Evolutionary conservation across 2,329 filamentous ascomycete species (phyloP).

Genomic region (Phialemoniopsis sp.): DNA sequence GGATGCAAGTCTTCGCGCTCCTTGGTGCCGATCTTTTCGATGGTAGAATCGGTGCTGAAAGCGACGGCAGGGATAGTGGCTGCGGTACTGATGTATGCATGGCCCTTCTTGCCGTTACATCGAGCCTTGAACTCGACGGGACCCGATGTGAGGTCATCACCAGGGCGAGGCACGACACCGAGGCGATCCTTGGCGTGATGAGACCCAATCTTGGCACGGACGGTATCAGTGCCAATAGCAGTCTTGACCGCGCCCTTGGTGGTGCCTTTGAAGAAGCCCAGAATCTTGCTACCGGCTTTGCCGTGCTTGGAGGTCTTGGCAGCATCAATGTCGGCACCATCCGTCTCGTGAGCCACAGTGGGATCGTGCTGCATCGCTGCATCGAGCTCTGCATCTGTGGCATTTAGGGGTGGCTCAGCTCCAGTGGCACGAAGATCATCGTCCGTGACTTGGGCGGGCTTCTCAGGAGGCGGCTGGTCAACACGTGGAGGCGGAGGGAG

Average conservation of each 20-base stretch:
- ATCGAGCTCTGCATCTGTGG: slow-evolving; percentile 61
- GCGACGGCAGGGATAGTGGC: slow-evolving; percentile 65
- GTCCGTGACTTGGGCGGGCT: slow-evolving; percentile 33
- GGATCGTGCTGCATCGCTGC: slow-evolving; percentile 50
- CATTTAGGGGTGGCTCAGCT: slow-evolving; percentile 47
- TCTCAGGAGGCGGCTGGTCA: slow-evolving; percentile 26
- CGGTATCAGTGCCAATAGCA: slow-evolving; percentile 64
- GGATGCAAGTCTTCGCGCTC: slow-evolving; percentile 53
- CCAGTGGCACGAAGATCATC: slow-evolving; percentile 45
- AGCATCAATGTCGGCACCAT: slow-evolving; percentile 42
- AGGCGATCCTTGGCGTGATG: slow-evolving; percentile 65
- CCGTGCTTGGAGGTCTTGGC: slow-evolving; percentile 32
- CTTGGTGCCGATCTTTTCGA: slow-evolving; percentile 55
- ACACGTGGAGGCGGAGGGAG: slow-evolving; percentile 54
- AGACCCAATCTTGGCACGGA: slow-evolving; percentile 61
- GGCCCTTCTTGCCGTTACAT: slow-evolving; percentile 66
- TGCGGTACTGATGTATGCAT: slow-evolving; percentile 64
- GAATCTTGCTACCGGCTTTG: slow-evolving; percentile 38
- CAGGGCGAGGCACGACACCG: slow-evolving; percentile 57
- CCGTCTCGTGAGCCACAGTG: slow-evolving; percentile 24
- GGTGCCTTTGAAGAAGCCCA: slow-evolving; percentile 65
- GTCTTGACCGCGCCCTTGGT: slow-evolving; percentile 71
- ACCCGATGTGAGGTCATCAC: slow-evolving; percentile 46
- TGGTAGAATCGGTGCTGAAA: slow-evolving; percentile 55
- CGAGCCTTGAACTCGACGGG: slow-evolving; percentile 75